Percentiles rank a stretch among this genome's conserved stretches.
These are phyloP conservation scores for Mangifera indica DNA, from an alignment of 345 rosid genomes.

Conservation along the genomic window DNA sequence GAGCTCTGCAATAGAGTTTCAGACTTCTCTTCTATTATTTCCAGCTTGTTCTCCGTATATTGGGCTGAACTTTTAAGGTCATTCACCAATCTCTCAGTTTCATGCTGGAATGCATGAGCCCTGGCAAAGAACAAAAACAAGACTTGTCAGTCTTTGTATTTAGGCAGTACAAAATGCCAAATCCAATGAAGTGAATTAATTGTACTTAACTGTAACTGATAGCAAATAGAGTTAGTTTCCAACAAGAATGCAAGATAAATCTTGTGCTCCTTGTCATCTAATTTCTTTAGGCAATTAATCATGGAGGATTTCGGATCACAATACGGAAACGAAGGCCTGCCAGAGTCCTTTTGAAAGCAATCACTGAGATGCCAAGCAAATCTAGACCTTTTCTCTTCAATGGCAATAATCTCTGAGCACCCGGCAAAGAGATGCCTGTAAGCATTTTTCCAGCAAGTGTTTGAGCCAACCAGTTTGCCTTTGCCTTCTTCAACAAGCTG, in stretches of 20 bases:
- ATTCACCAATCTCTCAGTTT: conserved; percentile 80
- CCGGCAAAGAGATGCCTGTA: conserved; percentile 59
- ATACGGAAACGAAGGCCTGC: conserved; percentile 49
- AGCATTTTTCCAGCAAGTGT: conserved; percentile 75
- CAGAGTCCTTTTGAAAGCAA: conserved; percentile 73
- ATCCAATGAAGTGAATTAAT: not conserved
- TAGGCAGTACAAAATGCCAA: not conserved
- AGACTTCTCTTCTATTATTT: conserved; percentile 46
- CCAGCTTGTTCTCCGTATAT: conserved; percentile 52
- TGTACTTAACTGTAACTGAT: conserved; percentile 67
- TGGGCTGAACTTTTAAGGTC: conserved; percentile 61
- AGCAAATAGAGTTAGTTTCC: conserved; percentile 80
- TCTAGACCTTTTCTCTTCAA: conserved; percentile 65
- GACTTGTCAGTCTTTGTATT: not conserved
- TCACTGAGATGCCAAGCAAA: conserved; percentile 86
- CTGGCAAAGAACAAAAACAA: conserved; percentile 30
- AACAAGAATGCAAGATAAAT: conserved; percentile 65
- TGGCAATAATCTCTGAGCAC: conserved; percentile 59
- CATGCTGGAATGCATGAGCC: conserved; percentile 59
- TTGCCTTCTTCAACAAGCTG: conserved; percentile 47
- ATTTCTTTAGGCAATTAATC: conserved; percentile 53
- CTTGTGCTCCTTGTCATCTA: conserved; percentile 52
- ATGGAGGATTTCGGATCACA: conserved; percentile 49
- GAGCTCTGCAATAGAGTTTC: conserved; percentile 47
- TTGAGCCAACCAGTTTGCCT: conserved; percentile 45